Percentiles rank a stretch among this genome's conserved stretches.
phyloP scores from a whole-genome alignment of 2,329 filamentous ascomycete genomes.

The Claviceps fusiformis region DNA sequence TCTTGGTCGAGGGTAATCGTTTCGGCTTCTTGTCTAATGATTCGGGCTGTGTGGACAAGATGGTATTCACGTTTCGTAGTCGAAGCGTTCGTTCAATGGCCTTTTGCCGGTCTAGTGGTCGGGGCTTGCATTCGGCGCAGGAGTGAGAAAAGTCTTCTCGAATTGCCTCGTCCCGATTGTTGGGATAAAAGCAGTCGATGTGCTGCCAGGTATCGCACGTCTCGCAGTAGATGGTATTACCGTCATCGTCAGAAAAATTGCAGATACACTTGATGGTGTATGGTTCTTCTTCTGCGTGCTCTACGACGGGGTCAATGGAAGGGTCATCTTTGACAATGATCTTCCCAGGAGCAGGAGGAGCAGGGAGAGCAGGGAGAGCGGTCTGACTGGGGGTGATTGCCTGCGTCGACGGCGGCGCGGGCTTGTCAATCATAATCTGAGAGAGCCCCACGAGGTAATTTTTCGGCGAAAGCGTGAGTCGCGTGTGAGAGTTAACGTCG shows the following conservation, averaged over 20 bases:
- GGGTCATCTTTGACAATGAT: slow-evolving; percentile 25
- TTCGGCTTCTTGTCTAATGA: slow-evolving; percentile 57
- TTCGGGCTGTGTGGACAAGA: slow-evolving; percentile 21
- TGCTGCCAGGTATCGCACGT: slow-evolving; percentile 96
- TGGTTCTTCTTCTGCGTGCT: slow-evolving; percentile 56
- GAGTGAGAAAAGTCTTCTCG: slow-evolving; percentile 64
- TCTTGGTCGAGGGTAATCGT: slow-evolving; percentile 56
- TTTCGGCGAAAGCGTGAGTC: slow-evolving; percentile 24
- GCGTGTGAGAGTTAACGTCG: slow-evolving; percentile 31
- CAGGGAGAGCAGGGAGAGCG: slow-evolving; percentile 23
- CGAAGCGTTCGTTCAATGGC: slow-evolving; percentile 61
- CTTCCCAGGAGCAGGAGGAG: slow-evolving; percentile 21
- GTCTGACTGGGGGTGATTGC: slow-evolving; percentile 41
- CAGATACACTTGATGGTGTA: slow-evolving; percentile 99
- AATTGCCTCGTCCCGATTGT: slow-evolving; percentile 58
- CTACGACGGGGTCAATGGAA: slow-evolving; percentile 27
- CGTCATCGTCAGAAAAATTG: slow-evolving; percentile 85
- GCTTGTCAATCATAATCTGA: slow-evolving; percentile 52
- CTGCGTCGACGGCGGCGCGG: slow-evolving; percentile 38
- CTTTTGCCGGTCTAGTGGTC: slow-evolving; percentile 56
- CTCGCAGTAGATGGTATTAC: slow-evolving; percentile 94
- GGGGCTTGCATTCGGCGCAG: slow-evolving; percentile 78
- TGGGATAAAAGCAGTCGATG: slow-evolving; percentile 84
- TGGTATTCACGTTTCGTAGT: slow-evolving; percentile 29
- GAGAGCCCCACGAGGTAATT: slow-evolving; percentile 28